Conservation (phyloP, 1,139 yeast genomes). For the Wickerhamomyces sp. region DNA sequence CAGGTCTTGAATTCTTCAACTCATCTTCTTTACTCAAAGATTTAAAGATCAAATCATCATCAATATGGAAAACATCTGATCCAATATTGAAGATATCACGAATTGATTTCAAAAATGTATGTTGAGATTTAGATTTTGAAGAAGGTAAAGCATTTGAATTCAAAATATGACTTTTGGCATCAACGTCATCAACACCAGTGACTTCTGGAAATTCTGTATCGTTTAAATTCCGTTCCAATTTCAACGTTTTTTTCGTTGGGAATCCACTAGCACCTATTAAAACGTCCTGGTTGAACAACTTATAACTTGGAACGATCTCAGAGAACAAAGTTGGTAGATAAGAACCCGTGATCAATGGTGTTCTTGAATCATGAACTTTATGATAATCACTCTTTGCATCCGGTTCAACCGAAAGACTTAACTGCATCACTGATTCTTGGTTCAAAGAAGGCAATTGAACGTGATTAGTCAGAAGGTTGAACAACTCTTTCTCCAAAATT, state of each 20-base stretch:
- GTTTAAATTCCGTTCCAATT: background rate
- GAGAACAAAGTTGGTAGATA: slow-evolving; percentile 59
- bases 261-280: slow-evolving; percentile 46
- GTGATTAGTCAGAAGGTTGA: slow-evolving; percentile 32
- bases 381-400: slow-evolving; percentile 37
- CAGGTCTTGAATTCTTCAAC: slow-evolving; percentile 34
- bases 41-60: slow-evolving; percentile 51
- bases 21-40: slow-evolving; percentile 34
- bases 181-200: slow-evolving; percentile 33
- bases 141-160: slow-evolving; percentile 26
- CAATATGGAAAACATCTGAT: slow-evolving; percentile 46
- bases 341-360: slow-evolving; percentile 50
- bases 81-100: slow-evolving; percentile 59
- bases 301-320: slow-evolving; percentile 45
- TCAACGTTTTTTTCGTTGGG: slow-evolving; percentile 7
- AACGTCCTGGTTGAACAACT: slow-evolving; percentile 46
- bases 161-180: slow-evolving; percentile 26
- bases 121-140: slow-evolving; percentile 30
- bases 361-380: slow-evolving; percentile 37
- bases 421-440: slow-evolving; percentile 30
- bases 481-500: slow-evolving; percentile 29
- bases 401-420: slow-evolving; percentile 43
- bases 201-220: slow-evolving; percentile 20
- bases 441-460: slow-evolving; percentile 27
- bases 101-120: slow-evolving; percentile 45